These are phyloP conservation scores for Asterochloris sp. DNA, from an alignment of 139 green algal genomes.

Conservation along the genomic window DNA sequence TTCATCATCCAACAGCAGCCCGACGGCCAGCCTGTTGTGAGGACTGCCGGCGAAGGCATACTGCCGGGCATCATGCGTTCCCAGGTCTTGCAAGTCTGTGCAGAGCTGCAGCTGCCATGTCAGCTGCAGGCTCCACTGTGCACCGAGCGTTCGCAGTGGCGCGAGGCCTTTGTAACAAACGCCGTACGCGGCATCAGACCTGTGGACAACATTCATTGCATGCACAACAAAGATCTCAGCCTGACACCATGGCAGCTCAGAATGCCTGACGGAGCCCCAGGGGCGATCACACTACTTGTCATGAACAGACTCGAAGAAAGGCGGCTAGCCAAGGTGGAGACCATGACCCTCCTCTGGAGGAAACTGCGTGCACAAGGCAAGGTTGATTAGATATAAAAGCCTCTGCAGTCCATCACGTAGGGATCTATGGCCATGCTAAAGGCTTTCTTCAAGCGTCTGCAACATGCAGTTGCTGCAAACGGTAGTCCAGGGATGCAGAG, in stretches of 20 bases:
- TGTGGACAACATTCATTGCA: not conserved
- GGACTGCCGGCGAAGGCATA: not conserved
- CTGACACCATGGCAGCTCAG: not conserved
- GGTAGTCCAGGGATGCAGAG: too few species aligned
- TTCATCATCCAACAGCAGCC: conserved; percentile 9
- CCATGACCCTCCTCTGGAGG: too few species aligned
- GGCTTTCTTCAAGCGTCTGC: too few species aligned
- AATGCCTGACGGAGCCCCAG: not conserved
- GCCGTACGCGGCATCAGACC: conserved; percentile 3
- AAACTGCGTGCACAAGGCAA: too few species aligned
- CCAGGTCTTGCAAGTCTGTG: conserved; percentile 11
- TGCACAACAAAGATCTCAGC: not conserved
- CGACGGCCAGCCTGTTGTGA: not conserved
- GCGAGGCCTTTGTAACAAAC: conserved; percentile 18
- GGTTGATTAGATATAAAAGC: too few species aligned
- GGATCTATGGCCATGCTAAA: too few species aligned
- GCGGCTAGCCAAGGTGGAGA: too few species aligned
- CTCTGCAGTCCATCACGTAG: too few species aligned
- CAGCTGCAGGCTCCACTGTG: not conserved
- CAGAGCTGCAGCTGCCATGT: not conserved
- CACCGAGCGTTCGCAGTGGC: not conserved
- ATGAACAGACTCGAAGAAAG: too few species aligned
- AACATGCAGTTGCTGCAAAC: too few species aligned
- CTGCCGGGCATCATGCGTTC: conserved; percentile 8
- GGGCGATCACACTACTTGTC: too few species aligned